Conservation (phyloP, 2,329 filamentous ascomycete species). For the Aspergillus persii region DNA sequence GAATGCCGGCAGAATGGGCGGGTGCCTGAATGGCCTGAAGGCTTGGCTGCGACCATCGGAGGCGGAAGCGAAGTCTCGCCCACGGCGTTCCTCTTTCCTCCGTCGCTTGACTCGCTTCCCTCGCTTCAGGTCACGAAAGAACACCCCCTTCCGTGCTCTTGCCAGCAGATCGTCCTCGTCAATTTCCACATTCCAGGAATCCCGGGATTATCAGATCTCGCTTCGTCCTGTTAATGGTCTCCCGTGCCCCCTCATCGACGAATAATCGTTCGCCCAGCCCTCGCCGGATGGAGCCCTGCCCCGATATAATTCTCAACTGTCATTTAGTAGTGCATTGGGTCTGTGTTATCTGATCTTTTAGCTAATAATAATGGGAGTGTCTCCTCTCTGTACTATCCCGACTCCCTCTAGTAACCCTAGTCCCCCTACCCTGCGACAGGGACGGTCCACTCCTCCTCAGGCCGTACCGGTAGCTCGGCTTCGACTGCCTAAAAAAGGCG, state of each 20-base stretch:
- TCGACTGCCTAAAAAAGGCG: neutral
- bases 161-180: constrained; percentile 3
- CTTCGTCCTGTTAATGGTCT: neutral
- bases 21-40: constrained; percentile 3
- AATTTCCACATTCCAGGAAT: constrained; percentile 2
- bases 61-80: constrained; percentile 8
- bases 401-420: no score
- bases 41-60: constrained; percentile 23
- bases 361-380: constrained; percentile 13
- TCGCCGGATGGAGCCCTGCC: constrained; percentile 15
- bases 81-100: neutral
- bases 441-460: constrained; percentile 2
- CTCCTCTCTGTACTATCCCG: neutral
- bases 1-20: neutral
- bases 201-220: constrained; percentile 9
- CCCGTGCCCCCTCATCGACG: constrained; percentile 2
- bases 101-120: neutral
- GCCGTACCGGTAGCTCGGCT: neutral
- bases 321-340: constrained; percentile 6
- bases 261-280: constrained; percentile 10
- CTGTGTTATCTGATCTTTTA: constrained; percentile 24
- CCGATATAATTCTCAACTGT: constrained; percentile 5
- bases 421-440: neutral
- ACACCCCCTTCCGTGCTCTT: neutral
- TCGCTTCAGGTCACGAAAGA: constrained; percentile 13